Evolutionary conservation across 352 stramenopile species (phyloP), one percentile per base, ranked within the genome.

Genomic region (Globisporangium spiculum): DNA sequence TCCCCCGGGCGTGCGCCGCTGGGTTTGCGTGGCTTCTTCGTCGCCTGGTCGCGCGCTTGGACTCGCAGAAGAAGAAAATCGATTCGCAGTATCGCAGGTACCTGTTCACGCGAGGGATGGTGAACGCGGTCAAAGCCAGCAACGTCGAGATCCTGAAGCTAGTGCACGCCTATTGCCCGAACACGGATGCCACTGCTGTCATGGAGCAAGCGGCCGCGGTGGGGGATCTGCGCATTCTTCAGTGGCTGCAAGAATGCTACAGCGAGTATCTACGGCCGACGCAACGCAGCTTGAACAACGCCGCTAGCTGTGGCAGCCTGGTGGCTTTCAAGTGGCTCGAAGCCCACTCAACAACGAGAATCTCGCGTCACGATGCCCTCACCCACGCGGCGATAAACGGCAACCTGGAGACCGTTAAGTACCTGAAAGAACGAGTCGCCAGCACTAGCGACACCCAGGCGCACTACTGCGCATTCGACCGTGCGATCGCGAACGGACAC

Each of bases 401-500:
- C 52, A 4, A 34, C 8, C 52, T 57, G 6, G 52, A 32, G 52
- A 57, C 34, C 22, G 52, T 57, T 24, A 57, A 34, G 24, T 30
- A 57, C 52, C 52, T 57, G 20, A 57, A 57, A 32, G 52, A 57
- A 14, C 48, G 24, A 6, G 20, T 2, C 52, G 1, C 24, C 52
- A 57, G 9, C 24, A 57, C 5, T 10, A 57, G 22, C 52, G 52
- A 34, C 32, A 22, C 18, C 22, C 10, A 12, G 22, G 27, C 52
- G 52, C 52, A 57, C 24, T 57, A 57, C 52, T 57, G 52, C 22
- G 24, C 27, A 7, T 46, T 66, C 18, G 44, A 30, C 50, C 27
- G 27, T 30, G 56, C 56, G 18, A 55, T 66, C 36, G 60, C 24
- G 16, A 66, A 59, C 36, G 50, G 27, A 5, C 27, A 61, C 30